Evolutionary conservation across 31 red algal species (phyloP), one percentile per base, ranked within the genome.

Genomic region (Endocladia muricata): DNA sequence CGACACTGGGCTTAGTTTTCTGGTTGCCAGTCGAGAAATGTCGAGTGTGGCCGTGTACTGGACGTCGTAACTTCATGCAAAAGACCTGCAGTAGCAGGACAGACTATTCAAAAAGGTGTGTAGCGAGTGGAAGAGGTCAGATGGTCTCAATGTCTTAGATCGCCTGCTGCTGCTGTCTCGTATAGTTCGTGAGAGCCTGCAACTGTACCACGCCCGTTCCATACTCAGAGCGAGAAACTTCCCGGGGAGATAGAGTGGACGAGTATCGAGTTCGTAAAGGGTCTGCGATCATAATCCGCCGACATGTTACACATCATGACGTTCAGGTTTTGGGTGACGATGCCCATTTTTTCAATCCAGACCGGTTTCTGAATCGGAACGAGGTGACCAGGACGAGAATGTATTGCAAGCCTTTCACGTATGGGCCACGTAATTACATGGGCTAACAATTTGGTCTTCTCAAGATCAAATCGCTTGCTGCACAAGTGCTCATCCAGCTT

Each of bases 401-500:
- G 30, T 72, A 60, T 37, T 91, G 67, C 55, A 42, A 41, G 25
- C 51, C 57, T 31, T 91, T 91, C 61, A 47, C 66, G 8, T 48
- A 31, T 61, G 87, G 87, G 11, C 35, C 71, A 21, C 55, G 87
- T 21, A 81, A 57, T 55, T 90, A 80, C 55, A 84, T 84, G 19
- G 87, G 87, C 1, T 70, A 83, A 51, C 70, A 80, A 38, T 84
- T 91, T 66, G 87, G 80, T 5, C 17, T 83, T 37, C 42, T 76
- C 37, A 32, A 91, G 47, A 59, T 84, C 3, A 85, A 60, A 35
- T 11, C 28, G 7, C 41, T 76, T 34, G 23, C 39, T 4, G 23
- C 61, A 0, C 5, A 11, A 32, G 7, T 67, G 5, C 3, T 67
- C 32, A 3, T 31, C 19, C 25, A 32, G 17, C 61, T 36, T 7